Evolutionary conservation across 129 eudicot genomes (phyloP).

Genomic region (Lonicera japonica): DNA sequence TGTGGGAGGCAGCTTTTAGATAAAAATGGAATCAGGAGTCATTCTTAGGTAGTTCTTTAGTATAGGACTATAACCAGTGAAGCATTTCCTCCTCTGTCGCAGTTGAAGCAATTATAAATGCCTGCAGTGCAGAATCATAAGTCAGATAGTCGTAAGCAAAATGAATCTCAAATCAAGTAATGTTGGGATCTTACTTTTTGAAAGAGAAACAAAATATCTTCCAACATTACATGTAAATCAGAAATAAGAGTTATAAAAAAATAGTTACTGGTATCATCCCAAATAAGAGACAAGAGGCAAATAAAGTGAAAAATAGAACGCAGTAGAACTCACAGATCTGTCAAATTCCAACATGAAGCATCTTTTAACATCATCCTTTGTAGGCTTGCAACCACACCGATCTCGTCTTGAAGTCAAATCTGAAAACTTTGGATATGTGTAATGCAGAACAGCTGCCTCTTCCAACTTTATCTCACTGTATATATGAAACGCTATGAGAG

Average conservation of each 20-base stretch:
- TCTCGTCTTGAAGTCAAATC: conserved; percentile 97
- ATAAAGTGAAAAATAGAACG: background rate
- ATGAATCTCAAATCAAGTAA: background rate
- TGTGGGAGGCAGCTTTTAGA: too few species aligned
- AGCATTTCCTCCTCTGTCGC: conserved; percentile 32
- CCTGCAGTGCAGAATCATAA: conserved; percentile 15
- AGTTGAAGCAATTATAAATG: conserved; percentile 34
- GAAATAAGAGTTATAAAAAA: too few species aligned
- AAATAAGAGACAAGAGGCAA: background rate
- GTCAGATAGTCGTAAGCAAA: background rate
- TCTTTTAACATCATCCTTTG: conserved; percentile 65
- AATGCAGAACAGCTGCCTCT: conserved; percentile 94
- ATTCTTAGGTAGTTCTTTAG: background rate
- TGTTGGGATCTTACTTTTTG: background rate
- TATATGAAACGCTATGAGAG: background rate
- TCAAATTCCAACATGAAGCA: conserved; percentile 83
- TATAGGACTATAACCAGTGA: conserved; percentile 16
- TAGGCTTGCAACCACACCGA: conserved; percentile 96
- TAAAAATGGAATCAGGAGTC: background rate
- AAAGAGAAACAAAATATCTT: background rate
- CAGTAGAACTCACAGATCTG: conserved; percentile 66
- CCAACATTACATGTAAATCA: too few species aligned
- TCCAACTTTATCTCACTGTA: conserved; percentile 76
- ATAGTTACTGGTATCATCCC: background rate
- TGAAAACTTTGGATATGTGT: conserved; percentile 83